Evolutionary conservation across 495 filamentous ascomycete species (phyloP).

Genomic region (Trypethelium eluteriae): DNA sequence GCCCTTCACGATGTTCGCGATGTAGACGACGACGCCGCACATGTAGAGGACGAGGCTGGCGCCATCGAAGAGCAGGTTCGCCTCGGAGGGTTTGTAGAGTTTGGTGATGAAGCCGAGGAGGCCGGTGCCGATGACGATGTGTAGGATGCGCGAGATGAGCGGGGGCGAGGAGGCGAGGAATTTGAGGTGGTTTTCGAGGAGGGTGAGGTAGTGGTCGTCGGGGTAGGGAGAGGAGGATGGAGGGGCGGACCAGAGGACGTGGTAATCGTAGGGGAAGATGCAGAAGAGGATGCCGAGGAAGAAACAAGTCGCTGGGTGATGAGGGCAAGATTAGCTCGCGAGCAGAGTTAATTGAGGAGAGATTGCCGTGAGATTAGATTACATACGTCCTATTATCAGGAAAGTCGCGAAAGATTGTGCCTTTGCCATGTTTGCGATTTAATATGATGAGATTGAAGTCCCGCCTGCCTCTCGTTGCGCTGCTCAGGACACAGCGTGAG

Average conservation of each 20-base stretch:
- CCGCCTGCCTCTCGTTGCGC: background rate
- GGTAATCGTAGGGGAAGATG: slow-evolving; percentile 94
- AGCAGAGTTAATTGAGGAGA: too few species aligned
- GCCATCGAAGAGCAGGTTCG: slow-evolving; percentile 95
- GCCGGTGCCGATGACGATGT: slow-evolving; percentile 84
- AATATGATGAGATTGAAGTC: too few species aligned
- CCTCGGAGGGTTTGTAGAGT: slow-evolving; percentile 82
- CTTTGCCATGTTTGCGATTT: background rate
- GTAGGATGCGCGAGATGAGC: slow-evolving; percentile 82
- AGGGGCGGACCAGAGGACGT: slow-evolving; percentile 79
- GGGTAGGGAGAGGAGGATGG: slow-evolving; percentile 24
- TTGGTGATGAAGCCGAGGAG: slow-evolving; percentile 86
- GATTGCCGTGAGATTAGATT: background rate
- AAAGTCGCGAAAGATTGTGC: slow-evolving; percentile 71
- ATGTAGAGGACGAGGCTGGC: slow-evolving; percentile 84
- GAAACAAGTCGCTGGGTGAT: slow-evolving; percentile 69
- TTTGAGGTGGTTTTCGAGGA: slow-evolving; percentile 77
- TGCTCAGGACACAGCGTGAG: background rate
- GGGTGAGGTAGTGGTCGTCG: slow-evolving; percentile 53
- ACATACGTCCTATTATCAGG: slow-evolving; percentile 87
- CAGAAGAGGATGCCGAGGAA: slow-evolving; percentile 98
- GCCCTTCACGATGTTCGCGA: slow-evolving; percentile 91
- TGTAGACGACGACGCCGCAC: slow-evolving; percentile 82
- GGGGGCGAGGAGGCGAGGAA: slow-evolving; percentile 82
- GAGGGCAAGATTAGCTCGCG: background rate